Base-by-base conservation (phyloP, 768 basidiomycete species). In the Agaricus subrufescens region DNA sequence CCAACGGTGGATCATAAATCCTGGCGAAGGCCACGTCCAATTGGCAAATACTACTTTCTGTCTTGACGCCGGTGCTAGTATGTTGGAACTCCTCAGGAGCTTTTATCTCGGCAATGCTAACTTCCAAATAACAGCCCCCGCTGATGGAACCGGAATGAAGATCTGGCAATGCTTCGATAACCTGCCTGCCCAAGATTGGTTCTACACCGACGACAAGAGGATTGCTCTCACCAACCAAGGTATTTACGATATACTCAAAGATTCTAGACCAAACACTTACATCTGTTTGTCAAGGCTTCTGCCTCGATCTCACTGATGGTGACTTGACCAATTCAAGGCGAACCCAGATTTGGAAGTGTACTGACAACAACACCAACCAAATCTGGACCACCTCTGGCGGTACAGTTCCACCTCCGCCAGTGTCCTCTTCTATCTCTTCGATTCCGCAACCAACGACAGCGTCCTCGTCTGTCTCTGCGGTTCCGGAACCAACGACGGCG, bases 61-160 rank as follows among this genome's bases (percentile, higher is more conserved):
- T 39, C 58, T 70, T 45, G 69, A 70, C 48, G 65, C 66, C 12
- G 64, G 66, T 9, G 56, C 61, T 19, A 49, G 66, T 67, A 44
- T 19, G 19, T 19, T 19, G 19, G 19, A 19, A 19, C 19, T 19
- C 19, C 19, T 19, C 19, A 19, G 1, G 19, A 19, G 19, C 19
- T 19, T 19, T 19, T 19, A 19, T 19, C 19, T 19, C 19, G 19
- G 19, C 19, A 19, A 11, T 34, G 34, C 34, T 34, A 34, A 34
- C 7, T 34, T 34, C 34, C 7, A 34, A 34, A 34, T 10, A 31
- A 34, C 11, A 34, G 34, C 52, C 46, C 58, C 63, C 3, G 57
- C 44, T 1, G 61, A 60, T 10, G 65, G 63, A 15, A 53, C 51
- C 5, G 56, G 54, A 37, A 56, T 64, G 62, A 64, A 66, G 44